Conservation (phyloP, 1,284 basidiomycete species). For the Paramarasmius palmivorus region DNA sequence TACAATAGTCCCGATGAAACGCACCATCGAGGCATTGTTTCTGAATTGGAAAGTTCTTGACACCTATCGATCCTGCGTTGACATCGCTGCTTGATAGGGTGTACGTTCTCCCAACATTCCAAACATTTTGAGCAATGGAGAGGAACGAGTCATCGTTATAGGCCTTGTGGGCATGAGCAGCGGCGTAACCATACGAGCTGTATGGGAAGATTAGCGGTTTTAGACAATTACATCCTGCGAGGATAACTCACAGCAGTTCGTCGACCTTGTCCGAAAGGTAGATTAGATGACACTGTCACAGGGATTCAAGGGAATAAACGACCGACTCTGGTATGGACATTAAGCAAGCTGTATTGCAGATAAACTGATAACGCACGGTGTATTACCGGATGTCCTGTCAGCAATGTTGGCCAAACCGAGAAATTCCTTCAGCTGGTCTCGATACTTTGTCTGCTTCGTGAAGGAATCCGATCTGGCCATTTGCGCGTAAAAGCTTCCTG, state of each 20-base stretch:
- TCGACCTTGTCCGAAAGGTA: no score
- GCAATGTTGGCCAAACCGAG: not conserved
- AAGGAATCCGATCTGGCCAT: slow-evolving; percentile 1
- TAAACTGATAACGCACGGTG: no score
- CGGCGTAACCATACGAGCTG: slow-evolving; percentile 8
- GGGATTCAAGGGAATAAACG: no score
- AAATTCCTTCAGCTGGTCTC: not conserved
- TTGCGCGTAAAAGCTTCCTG: slow-evolving; percentile 1
- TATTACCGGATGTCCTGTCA: no score
- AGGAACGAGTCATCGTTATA: slow-evolving; percentile 5
- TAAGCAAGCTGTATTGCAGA: no score
- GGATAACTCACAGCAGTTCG: no score
- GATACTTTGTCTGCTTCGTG: slow-evolving; percentile 5
- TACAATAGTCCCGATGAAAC: not conserved
- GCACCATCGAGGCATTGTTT: not conserved
- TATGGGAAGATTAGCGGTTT: not conserved
- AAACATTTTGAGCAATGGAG: not conserved
- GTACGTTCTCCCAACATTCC: slow-evolving; percentile 1
- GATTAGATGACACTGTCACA: no score
- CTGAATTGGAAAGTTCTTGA: slow-evolving; percentile 2
- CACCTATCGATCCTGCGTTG: not conserved
- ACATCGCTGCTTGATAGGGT: slow-evolving; percentile 1
- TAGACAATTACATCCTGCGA: no score
- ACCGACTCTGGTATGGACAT: no score
- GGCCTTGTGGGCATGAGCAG: slow-evolving; percentile 7